Evolutionary conservation across 192 early-diverging fungal genomes (phyloP).

Genomic region (Podila horticola): DNA sequence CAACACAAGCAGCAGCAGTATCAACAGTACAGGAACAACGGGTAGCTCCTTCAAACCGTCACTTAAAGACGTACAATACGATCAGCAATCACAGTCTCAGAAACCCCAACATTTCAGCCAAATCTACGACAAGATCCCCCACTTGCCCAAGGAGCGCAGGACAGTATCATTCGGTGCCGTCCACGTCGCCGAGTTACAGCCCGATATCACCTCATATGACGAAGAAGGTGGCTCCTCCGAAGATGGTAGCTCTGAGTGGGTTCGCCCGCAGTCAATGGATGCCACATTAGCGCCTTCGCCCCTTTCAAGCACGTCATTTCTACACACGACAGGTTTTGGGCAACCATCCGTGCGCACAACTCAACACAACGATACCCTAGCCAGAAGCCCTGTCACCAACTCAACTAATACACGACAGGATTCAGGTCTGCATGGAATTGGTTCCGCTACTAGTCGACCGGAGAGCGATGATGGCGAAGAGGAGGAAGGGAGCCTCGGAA

Average conservation of each 20-base stretch:
- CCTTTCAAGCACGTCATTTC: slow-evolving; percentile 14
- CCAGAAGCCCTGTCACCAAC: background rate
- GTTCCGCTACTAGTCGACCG: background rate
- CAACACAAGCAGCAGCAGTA: slow-evolving; percentile 45
- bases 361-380: background rate
- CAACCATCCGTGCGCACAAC: background rate
- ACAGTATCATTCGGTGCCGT: slow-evolving; percentile 51
- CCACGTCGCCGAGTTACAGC: slow-evolving; percentile 40
- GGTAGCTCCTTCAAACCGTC: slow-evolving; percentile 17
- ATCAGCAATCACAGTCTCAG: slow-evolving; percentile 13
- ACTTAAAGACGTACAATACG: slow-evolving; percentile 21
- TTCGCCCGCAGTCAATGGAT: background rate
- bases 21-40: slow-evolving; percentile 33
- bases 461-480: slow-evolving; percentile 35
- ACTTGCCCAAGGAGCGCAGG: slow-evolving; percentile 40
- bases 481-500: slow-evolving; percentile 43
- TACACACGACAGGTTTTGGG: no score
- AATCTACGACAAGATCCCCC: slow-evolving; percentile 23
- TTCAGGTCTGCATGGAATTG: background rate
- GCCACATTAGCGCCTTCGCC: slow-evolving; percentile 3
- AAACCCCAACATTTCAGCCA: slow-evolving; percentile 1
- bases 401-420: background rate
- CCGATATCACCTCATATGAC: slow-evolving; percentile 44
- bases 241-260: slow-evolving; percentile 12
- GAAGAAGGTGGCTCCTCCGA: slow-evolving; percentile 44